Conservation (phyloP, 371 early-diverging fungal species). For the Mortierella sp. region DNA sequence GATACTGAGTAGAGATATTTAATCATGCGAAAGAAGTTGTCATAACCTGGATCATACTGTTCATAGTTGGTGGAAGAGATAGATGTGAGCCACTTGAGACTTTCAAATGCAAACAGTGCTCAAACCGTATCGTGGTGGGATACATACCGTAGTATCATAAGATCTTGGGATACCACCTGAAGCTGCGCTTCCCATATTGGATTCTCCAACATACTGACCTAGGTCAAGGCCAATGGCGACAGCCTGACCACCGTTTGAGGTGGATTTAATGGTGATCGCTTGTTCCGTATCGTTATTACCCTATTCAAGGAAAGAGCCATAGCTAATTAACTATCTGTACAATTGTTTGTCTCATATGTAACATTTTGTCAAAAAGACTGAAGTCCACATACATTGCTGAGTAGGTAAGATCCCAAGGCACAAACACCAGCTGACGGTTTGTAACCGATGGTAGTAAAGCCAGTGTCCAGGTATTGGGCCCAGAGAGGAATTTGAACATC, state of each 20-base stretch:
- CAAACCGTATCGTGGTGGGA: too few species aligned
- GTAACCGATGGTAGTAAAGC: not conserved
- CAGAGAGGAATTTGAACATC: conserved; percentile 26
- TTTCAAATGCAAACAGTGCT: not conserved
- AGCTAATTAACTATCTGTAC: too few species aligned
- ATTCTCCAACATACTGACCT: conserved; percentile 26
- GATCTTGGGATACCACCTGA: conserved; percentile 26
- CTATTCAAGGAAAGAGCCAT: too few species aligned
- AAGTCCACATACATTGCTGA: not conserved
- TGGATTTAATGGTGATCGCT: conserved; percentile 22
- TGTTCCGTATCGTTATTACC: conserved; percentile 1
- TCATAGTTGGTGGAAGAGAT: not conserved
- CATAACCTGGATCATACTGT: conserved; percentile 39
- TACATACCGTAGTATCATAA: conserved; percentile 25
- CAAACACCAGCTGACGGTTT: not conserved
- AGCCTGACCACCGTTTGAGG: conserved; percentile 16
- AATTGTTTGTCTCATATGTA: too few species aligned
- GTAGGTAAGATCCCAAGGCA: not conserved
- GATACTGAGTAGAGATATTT: conserved; percentile 20
- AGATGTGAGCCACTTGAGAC: too few species aligned
- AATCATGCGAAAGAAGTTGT: conserved; percentile 33
- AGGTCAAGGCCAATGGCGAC: conserved; percentile 33
- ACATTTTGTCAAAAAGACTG: too few species aligned
- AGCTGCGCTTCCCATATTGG: conserved; percentile 26
- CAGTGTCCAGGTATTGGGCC: not conserved